Conservation (phyloP, 2,329 filamentous ascomycete species). For the Talaromyces marneffei region DNA sequence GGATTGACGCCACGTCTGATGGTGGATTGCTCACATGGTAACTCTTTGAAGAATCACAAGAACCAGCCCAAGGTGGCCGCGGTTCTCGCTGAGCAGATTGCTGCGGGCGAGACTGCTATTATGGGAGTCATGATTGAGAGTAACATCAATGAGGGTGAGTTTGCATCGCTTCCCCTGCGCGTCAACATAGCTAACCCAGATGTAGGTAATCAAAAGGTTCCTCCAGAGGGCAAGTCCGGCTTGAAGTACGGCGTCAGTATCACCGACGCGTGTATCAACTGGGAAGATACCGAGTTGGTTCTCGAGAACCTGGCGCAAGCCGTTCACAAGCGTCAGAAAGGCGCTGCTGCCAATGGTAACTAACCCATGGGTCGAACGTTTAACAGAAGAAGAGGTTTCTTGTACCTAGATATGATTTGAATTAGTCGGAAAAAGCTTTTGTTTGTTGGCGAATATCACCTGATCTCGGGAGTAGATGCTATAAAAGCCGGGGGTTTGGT, state of each 20-base stretch:
- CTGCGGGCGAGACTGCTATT: constrained; percentile 74
- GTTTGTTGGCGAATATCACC: neutral
- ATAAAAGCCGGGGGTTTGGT: neutral
- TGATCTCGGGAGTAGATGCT: neutral
- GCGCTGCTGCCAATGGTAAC: constrained; percentile 22
- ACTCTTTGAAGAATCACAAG: constrained; percentile 91
- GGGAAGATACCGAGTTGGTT: constrained; percentile 79
- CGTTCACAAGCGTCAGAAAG: constrained; percentile 65
- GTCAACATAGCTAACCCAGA: neutral
- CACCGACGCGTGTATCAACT: constrained; percentile 93
- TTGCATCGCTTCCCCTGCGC: neutral
- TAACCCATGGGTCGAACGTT: neutral
- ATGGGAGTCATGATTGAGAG: constrained; percentile 99
- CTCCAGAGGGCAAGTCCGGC: constrained; percentile 73
- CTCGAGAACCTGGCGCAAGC: constrained; percentile 73
- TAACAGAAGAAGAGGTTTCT: no score
- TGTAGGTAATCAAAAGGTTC: constrained; percentile 82
- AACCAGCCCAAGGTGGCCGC: constrained; percentile 94
- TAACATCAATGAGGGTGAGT: constrained; percentile 83
- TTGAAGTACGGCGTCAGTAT: constrained; percentile 94
- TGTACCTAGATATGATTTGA: neutral
- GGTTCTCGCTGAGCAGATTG: constrained; percentile 74
- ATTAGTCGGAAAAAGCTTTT: neutral
- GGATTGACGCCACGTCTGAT: constrained; percentile 73
- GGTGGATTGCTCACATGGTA: constrained; percentile 97